Evolutionary conservation across 306 rosid species (phyloP), one percentile per base, ranked within the genome.

Genomic region (Prunus fruticosa): DNA sequence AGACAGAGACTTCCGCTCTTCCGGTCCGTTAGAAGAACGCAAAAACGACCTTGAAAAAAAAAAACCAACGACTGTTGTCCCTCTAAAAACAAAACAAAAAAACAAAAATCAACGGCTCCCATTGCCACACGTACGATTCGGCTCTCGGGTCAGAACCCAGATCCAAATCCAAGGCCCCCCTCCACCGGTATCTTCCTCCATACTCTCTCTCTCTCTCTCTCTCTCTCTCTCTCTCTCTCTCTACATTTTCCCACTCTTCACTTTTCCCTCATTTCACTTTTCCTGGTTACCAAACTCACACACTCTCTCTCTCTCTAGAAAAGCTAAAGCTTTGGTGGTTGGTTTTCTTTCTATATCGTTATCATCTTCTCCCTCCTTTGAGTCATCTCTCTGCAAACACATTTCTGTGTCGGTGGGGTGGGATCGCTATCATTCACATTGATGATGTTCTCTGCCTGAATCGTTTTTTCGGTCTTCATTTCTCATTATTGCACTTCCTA

Each of bases 241-340:
- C 63, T 69, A n/a, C 11, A 64, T 67, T 67, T 76, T 25, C 22
- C 51, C 74, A 19, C 58, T 45, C 83, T 68, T 43, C 52, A 78
- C 90, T 84, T 84, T 77, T 70, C 90, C 79, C 49, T 66, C 84
- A 70, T 83, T 82, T 75, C 52, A 81, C 89, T 84, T 81, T 84
- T 82, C 23, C 78, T 69, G 16, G 62, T 81, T 78, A 84, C 91
- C 91, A 81, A 79, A 79, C 87, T 22, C 82, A 16, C 87, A 57
- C 80, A 16, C 51, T 20, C 28, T 23, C 13, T 4, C 66, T 20
- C 62, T 51, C 67, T 57, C 53, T 71, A 73, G 22, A 61, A 51
- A 71, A 63, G 72, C 71, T 73, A 25, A 73, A 73, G 58, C 77
- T 18, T 25, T 62, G 62, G 58, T 66, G 46, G 69, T 73, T 73